Evolutionary conservation across 2,329 filamentous ascomycete species (phyloP).

Genomic region (Mycosphaerella sp.): DNA sequence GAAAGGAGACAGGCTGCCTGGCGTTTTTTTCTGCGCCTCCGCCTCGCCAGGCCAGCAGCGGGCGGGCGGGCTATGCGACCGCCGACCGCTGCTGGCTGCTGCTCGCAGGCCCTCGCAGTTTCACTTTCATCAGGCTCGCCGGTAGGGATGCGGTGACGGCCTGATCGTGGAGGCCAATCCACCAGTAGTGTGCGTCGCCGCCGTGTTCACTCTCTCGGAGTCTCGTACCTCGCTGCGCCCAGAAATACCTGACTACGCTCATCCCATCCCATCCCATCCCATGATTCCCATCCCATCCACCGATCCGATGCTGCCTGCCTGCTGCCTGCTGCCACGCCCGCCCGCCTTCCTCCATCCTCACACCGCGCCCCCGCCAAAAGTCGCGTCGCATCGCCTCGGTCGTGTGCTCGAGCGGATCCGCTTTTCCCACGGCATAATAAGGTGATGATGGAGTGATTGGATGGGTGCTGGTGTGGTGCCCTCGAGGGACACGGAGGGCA

Average conservation of each 20-base stretch:
- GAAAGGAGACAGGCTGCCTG: neutral
- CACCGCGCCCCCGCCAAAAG: neutral
- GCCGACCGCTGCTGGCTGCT: too few relatives aligned
- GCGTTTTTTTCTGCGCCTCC: neutral
- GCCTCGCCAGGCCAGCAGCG: neutral
- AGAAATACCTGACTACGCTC: neutral
- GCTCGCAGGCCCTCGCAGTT: neutral
- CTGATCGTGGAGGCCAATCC: neutral
- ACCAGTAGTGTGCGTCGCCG: neutral
- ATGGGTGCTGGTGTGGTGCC: neutral
- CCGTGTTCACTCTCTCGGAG: neutral
- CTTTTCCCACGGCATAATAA: too few relatives aligned
- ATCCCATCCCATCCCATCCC: too few relatives aligned
- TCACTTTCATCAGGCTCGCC: neutral
- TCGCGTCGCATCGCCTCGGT: neutral
- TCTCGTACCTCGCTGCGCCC: neutral
- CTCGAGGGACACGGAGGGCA: neutral
- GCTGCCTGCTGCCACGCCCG: too few relatives aligned
- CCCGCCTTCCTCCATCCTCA: too few relatives aligned
- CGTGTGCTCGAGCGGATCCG: neutral
- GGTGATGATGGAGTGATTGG: neutral
- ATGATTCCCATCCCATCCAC: too few relatives aligned
- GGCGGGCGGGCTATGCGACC: too few relatives aligned
- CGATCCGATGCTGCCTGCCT: too few relatives aligned
- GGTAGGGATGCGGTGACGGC: neutral